A percentile compares a stretch with the other conserved stretches of the same genome.
phyloP scores from a whole-genome alignment of 2,329 filamentous ascomycete genomes.

The Fusarium keratoplasticum region DNA sequence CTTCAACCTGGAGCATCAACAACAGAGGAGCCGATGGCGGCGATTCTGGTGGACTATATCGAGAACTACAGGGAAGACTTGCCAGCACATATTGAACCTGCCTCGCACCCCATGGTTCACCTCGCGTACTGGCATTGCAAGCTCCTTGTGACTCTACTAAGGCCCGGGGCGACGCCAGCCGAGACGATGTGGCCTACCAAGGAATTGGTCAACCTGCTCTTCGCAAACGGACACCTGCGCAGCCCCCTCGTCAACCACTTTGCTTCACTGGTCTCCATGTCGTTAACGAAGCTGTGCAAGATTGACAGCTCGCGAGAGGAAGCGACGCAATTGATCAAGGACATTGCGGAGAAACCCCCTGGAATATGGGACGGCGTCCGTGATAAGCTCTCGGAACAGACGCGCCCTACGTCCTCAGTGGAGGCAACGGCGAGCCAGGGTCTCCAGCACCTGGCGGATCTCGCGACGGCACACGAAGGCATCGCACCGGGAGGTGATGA shows the following conservation, averaged over 20 bases:
- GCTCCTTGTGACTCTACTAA: conserved; percentile 71
- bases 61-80: conserved; percentile 76
- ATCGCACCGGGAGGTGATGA: conserved; percentile 47
- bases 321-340: conserved; percentile 65
- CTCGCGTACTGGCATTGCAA: conserved; percentile 78
- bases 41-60: conserved; percentile 52
- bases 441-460: conserved; percentile 71
- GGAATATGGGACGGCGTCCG: conserved; percentile 68
- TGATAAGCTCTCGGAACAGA: conserved; percentile 53
- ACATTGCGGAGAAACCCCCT: conserved; percentile 66
- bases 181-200: conserved; percentile 71
- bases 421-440: conserved; percentile 62
- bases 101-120: conserved; percentile 67
- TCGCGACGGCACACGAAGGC: conserved; percentile 59
- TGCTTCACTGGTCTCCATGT: conserved; percentile 67
- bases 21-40: conserved; percentile 49
- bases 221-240: conserved; percentile 64
- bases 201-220: conserved; percentile 69
- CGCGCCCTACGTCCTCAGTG: conserved; percentile 51
- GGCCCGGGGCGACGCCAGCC: conserved; percentile 64
- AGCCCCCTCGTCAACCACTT: conserved; percentile 77
- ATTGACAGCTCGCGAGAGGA: conserved; percentile 67
- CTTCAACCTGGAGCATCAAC: conserved; percentile 51
- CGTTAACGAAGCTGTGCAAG: conserved; percentile 70
- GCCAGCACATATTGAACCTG: conserved; percentile 65